phyloP scores from a whole-genome alignment of 2,329 filamentous ascomycete species.

The Colletotrichum endophyticum region DNA sequence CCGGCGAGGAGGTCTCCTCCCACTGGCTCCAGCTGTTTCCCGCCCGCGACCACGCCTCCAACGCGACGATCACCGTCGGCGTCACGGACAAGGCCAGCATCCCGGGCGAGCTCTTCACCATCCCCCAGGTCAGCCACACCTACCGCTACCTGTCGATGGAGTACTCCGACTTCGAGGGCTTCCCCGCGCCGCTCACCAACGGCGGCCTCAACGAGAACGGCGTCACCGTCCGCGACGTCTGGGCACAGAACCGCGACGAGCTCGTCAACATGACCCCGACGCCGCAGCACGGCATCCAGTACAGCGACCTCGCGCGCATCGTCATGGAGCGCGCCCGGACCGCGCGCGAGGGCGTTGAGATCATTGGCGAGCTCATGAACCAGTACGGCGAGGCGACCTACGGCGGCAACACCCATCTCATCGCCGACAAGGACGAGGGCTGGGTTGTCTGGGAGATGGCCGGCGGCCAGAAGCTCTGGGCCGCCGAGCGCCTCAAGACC shows the following conservation, averaged over 20 bases:
- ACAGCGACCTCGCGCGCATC: slow-evolving; percentile 43
- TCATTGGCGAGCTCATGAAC: slow-evolving; percentile 42
- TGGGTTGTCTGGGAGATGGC: slow-evolving; percentile 33
- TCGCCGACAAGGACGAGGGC: slow-evolving; percentile 36
- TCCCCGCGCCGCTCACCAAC: slow-evolving; percentile 46
- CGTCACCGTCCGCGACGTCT: slow-evolving; percentile 44
- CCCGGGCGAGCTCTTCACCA: slow-evolving; percentile 30
- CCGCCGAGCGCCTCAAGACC: slow-evolving; percentile 27
- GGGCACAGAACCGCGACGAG: slow-evolving; percentile 42
- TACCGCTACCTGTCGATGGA: slow-evolving; percentile 32
- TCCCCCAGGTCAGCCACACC: slow-evolving; percentile 29
- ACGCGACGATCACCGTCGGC: slow-evolving; percentile 46
- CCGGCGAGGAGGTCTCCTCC: slow-evolving; percentile 51
- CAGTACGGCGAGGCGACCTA: slow-evolving; percentile 46
- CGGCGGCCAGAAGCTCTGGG: slow-evolving; percentile 29
- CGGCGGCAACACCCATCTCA: slow-evolving; percentile 46
- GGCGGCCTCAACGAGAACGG: slow-evolving; percentile 47
- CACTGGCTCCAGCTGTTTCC: slow-evolving; percentile 52
- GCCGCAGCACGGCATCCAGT: slow-evolving; percentile 44
- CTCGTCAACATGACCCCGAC: slow-evolving; percentile 43
- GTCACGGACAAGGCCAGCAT: slow-evolving; percentile 42
- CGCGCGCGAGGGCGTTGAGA: slow-evolving; percentile 44
- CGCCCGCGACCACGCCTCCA: slow-evolving; percentile 40
- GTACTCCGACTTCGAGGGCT: slow-evolving; percentile 43
- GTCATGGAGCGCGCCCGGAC: slow-evolving; percentile 44